phyloP scores from a whole-genome alignment of 768 basidiomycete species.

The Lyophyllum shimeji region DNA sequence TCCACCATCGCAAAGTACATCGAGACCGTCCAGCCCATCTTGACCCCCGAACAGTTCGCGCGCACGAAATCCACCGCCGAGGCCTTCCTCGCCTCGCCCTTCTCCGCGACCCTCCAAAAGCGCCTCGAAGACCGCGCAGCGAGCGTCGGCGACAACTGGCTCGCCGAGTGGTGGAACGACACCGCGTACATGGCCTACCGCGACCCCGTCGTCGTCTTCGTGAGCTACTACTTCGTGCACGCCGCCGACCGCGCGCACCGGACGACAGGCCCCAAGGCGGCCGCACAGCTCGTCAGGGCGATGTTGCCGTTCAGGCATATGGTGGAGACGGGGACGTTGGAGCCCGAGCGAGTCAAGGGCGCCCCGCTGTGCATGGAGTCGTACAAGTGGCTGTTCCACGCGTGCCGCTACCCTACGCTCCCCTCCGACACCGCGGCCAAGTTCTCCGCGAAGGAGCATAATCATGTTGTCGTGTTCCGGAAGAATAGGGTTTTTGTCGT shows the following conservation, averaged over 20 bases:
- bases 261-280: conserved; percentile 63
- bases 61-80: conserved; percentile 59
- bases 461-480: conserved; percentile 88
- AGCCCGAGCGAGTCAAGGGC: conserved; percentile 83
- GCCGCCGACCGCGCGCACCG: conserved; percentile 58
- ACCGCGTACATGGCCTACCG: conserved; percentile 84
- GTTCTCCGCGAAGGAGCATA: conserved; percentile 70
- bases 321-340: conserved; percentile 75
- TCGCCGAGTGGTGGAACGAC: conserved; percentile 99
- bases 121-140: conserved; percentile 76
- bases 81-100: conserved; percentile 68
- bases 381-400: conserved; percentile 98
- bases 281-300: conserved; percentile 82
- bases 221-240: conserved; percentile 96
- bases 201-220: conserved; percentile 88
- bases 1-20: conserved; percentile 90
- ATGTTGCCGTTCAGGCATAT: conserved; percentile 83
- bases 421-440: conserved; percentile 83
- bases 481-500: conserved; percentile 93
- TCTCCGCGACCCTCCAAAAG: conserved; percentile 70
- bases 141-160: conserved; percentile 71
- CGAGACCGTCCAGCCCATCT: conserved; percentile 76
- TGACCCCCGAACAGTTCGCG: conserved; percentile 61
- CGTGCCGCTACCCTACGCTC: conserved; percentile 82
- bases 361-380: conserved; percentile 86